Base-by-base conservation (phyloP, 805 yeast species). In the Metschnikowia matae region DNA sequence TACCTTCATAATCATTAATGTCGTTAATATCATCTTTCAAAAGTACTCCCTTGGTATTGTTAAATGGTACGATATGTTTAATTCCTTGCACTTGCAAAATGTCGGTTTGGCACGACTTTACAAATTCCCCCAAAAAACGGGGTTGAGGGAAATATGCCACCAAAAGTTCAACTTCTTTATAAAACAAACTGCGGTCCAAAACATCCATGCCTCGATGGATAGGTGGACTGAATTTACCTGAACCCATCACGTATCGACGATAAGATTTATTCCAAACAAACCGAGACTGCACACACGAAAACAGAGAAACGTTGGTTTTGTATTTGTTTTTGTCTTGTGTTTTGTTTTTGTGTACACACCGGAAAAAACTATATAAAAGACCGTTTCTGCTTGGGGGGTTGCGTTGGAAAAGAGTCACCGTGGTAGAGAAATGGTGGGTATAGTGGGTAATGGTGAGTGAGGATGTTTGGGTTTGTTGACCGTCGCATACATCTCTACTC, bases 81-180 rank as follows among this genome's bases (percentile, higher is more conserved):
- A 88, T 71, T 5, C 87, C 79, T 14, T 88, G 87, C n/a, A 87
- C 60, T 54, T 80, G 79, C 29, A 92, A 68, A n/a, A 89, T 71
- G 56, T 85, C 94, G 8, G 67, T 61, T 46, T 78, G 75, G 62
- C 80, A 78, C 3, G 66, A 58, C 60, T 83, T 85, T n/a, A 83
- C 78, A 63, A 90, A 84, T 2, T 60, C 60, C 4, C 88, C 83
- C 31, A 89, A 73, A 50, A 55, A 70, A 61, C 53, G 78, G 1
- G 92, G 88, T 48, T 90, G 83, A 4, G 84, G 82, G 59, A 92
- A 81, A 46, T 73, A 68, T 0, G 91, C 89, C 26, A 83, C 85
- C 57, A 87, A 80, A 18, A 89, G 69, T 1, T 80, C 77, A 13
- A 87, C 68, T n/a, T 73, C 68, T 14, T 73, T 74, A 6, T 69